Percentiles rank a stretch among this genome's conserved stretches.
phyloP scores from a whole-genome alignment of 495 filamentous ascomycete genomes.

The Diplogelasinospora grovesii region DNA sequence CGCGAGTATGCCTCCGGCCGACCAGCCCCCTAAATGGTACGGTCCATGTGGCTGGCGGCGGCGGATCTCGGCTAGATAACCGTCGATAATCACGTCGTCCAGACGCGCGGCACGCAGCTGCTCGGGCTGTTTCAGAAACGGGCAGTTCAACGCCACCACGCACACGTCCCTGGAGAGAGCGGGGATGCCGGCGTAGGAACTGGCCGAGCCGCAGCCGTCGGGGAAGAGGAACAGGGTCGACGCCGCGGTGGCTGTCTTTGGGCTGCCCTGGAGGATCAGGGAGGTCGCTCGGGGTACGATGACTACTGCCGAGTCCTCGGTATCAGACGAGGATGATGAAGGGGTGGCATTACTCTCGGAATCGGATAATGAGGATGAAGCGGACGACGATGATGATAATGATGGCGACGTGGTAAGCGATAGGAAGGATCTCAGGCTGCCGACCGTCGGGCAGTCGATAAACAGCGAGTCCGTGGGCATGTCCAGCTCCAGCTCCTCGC shows the following conservation, averaged over 20 bases:
- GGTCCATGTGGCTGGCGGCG: slow-evolving; percentile 43
- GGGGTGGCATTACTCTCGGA: too few relatives aligned
- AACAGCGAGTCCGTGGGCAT: slow-evolving; percentile 30
- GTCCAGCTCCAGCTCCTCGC: slow-evolving; percentile 41
- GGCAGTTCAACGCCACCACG: not conserved
- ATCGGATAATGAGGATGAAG: too few relatives aligned
- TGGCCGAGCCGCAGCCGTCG: slow-evolving; percentile 54
- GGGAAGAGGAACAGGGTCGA: slow-evolving; percentile 54
- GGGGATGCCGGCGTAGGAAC: slow-evolving; percentile 38
- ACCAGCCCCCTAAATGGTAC: slow-evolving; percentile 57
- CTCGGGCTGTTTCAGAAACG: not conserved
- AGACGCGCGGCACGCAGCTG: not conserved
- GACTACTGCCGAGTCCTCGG: too few relatives aligned
- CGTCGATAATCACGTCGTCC: slow-evolving; percentile 10
- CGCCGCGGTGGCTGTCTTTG: slow-evolving; percentile 36
- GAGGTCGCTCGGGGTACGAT: slow-evolving; percentile 45
- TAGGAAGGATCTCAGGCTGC: slow-evolving; percentile 1
- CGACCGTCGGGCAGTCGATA: slow-evolving; percentile 20
- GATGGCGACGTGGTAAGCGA: too few relatives aligned
- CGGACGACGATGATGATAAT: too few relatives aligned
- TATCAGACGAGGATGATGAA: too few relatives aligned
- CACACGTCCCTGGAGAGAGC: slow-evolving; percentile 22
- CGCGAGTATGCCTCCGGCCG: slow-evolving; percentile 65
- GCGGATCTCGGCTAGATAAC: slow-evolving; percentile 39
- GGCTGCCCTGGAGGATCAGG: slow-evolving; percentile 51